phyloP scores from a whole-genome alignment of 139 green algal genomes.

The Pseudopediastrum boryanum region DNA sequence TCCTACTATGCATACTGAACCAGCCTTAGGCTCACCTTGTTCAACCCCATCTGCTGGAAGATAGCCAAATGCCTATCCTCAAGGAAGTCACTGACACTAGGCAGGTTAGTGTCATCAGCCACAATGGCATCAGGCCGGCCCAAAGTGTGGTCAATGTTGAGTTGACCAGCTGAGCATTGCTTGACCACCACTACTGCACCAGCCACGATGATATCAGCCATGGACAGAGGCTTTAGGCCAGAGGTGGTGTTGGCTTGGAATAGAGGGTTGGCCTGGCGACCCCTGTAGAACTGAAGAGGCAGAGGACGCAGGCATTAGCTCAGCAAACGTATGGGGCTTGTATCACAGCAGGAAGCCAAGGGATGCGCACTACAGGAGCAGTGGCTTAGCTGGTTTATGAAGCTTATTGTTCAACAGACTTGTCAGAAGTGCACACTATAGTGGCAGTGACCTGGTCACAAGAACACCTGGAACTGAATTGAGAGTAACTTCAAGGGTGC shows the following conservation, averaged over 20 bases:
- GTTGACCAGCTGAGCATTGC: neutral
- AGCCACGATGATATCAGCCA: slow-evolving; percentile 7
- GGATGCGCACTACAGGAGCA: no score
- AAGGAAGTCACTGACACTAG: neutral
- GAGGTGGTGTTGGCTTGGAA: neutral
- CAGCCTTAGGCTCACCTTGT: no score
- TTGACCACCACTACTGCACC: neutral
- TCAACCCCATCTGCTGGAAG: slow-evolving; percentile 21
- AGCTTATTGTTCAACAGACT: no score
- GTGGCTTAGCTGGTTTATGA: no score
- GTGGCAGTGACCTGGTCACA: no score
- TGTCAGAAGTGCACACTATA: no score
- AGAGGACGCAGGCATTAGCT: no score
- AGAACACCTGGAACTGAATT: no score
- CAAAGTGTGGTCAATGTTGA: neutral
- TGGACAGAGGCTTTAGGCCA: neutral
- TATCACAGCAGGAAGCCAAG: no score
- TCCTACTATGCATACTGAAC: no score
- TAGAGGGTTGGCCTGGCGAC: neutral
- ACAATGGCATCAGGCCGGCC: slow-evolving; percentile 3
- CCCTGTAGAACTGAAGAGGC: neutral
- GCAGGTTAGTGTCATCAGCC: slow-evolving; percentile 8
- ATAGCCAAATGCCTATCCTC: slow-evolving; percentile 1
- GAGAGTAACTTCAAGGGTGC: no score
- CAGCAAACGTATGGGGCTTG: no score